Base-by-base conservation (phyloP, 2,329 filamentous ascomycete species). In the Metarhizium anisopliae region DNA sequence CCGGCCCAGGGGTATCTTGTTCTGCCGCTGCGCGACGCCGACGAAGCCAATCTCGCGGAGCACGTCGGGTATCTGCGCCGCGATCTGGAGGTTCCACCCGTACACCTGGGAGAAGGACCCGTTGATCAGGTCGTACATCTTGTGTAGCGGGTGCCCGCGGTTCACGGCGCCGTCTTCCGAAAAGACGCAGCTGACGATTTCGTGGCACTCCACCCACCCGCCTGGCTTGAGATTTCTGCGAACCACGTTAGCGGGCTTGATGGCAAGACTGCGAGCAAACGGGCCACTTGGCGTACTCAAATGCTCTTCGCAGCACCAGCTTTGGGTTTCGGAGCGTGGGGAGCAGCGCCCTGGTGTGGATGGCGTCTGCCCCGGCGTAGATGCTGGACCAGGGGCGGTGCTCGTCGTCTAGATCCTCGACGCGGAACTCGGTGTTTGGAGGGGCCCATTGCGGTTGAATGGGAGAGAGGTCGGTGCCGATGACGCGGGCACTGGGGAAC, bases 351-450 rank as follows among this genome's bases (percentile, higher is more conserved):
- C 81, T 72, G 25, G 75, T 66, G 61, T 83, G 80, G 49, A 85
- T 77, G 56, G 78, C 75, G 62, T 84, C 80, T 59, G 81, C 64
- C 47, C 66, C 61, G 29, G 58, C 56, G 52, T 73, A 73, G 16
- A 70, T 69, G 30, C 58, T 68, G 3, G 67, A 68, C 68, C 68
- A 70, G 7, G 65, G 64, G 7, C 66, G 68, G 55, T 62, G 64
- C 25, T 70, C 67, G 54, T 71, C 68, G 54, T 72, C 69, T 10
- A 72, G 62, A 47, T 71, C 69, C 51, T 72, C 69, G 20, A 71
- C 68, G 18, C 74, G 61, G 76, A 72, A 85, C 50, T 75, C 74
- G 38, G 83, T 72, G 59, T 85, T 85, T 13, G 79, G 78, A 3
- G 82, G 81, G 6, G 81, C 75, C 64, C 69, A 74, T 30, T 66